Conservation (phyloP, 1,284 basidiomycete species). For the Ceratobasidium sp. region DNA sequence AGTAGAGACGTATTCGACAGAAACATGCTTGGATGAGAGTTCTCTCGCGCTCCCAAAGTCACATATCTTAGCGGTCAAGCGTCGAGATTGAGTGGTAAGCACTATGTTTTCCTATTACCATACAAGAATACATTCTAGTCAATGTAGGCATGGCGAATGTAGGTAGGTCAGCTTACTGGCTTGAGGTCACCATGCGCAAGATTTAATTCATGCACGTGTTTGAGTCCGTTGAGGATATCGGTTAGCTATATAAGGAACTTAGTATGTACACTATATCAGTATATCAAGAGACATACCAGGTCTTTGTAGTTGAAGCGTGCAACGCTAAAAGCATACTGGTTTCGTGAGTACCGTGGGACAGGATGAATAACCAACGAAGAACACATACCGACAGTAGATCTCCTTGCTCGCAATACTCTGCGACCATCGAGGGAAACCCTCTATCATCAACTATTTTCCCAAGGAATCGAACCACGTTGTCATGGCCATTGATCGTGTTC, state of each 20-base stretch:
- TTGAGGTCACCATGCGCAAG: constrained; percentile 37
- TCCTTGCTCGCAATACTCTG: constrained; percentile 23
- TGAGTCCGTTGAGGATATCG: constrained; percentile 12
- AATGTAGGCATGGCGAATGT: not conserved
- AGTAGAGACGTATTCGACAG: constrained; percentile 1
- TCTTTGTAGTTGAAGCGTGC: constrained; percentile 32
- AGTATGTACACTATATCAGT: not conserved
- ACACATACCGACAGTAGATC: constrained; percentile 27
- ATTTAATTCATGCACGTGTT: constrained; percentile 8
- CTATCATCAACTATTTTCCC: constrained; percentile 16
- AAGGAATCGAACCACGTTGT: constrained; percentile 12
- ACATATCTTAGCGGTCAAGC: constrained; percentile 19
- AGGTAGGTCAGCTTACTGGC: not conserved
- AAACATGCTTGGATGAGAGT: not conserved
- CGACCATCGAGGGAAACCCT: constrained; percentile 19
- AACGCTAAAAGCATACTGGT: constrained; percentile 19
- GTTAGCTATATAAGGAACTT: not conserved
- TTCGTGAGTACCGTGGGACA: not conserved
- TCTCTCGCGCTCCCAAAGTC: constrained; percentile 32
- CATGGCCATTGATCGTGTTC: not conserved
- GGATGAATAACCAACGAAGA: not conserved
- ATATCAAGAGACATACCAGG: not conserved
- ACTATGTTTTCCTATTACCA: constrained; percentile 25
- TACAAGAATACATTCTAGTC: not conserved
- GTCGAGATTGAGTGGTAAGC: not conserved